Percentiles rank a stretch among this genome's conserved stretches.
Evolutionary conservation across 768 basidiomycete species (phyloP).

Genomic region (Auricularia auricula-judae): DNA sequence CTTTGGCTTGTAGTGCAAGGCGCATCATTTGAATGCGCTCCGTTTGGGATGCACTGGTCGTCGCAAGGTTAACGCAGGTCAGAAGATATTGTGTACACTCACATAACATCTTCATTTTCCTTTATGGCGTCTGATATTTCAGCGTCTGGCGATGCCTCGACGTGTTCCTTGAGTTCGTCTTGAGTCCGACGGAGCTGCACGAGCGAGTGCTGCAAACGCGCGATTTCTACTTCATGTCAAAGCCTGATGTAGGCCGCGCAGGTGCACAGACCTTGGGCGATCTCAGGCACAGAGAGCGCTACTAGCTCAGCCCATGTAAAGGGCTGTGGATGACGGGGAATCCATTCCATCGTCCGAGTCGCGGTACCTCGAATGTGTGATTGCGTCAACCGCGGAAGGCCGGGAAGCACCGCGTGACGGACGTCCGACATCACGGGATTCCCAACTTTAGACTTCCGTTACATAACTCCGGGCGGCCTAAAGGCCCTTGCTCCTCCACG

Average conservation of each 20-base stretch:
- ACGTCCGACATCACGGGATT: neutral
- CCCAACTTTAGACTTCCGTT: too few species aligned
- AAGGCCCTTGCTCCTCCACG: too few species aligned
- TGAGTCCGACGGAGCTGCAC: slow-evolving; percentile 54
- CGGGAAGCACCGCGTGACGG: neutral
- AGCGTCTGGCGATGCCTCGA: slow-evolving; percentile 34
- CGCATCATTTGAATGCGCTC: slow-evolving; percentile 63
- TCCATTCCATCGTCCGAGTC: slow-evolving; percentile 10
- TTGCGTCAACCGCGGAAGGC: neutral
- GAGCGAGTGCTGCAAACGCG: slow-evolving; percentile 64
- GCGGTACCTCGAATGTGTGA: too few species aligned
- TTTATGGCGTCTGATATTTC: slow-evolving; percentile 50
- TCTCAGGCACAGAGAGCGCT: slow-evolving; percentile 50
- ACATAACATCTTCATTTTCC: slow-evolving; percentile 72
- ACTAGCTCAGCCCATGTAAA: slow-evolving; percentile 60
- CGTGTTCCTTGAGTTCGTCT: slow-evolving; percentile 35
- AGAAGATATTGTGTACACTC: slow-evolving; percentile 11
- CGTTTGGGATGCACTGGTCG: slow-evolving; percentile 58
- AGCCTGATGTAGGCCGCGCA: neutral
- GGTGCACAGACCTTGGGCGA: slow-evolving; percentile 50
- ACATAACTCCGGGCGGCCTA: too few species aligned
- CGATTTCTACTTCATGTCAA: slow-evolving; percentile 43
- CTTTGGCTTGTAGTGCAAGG: slow-evolving; percentile 50
- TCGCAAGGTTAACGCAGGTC: too few species aligned
- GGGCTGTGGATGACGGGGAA: slow-evolving; percentile 58